Conservation (phyloP, 495 filamentous ascomycete genomes). For the Rhypophila decipiens region DNA sequence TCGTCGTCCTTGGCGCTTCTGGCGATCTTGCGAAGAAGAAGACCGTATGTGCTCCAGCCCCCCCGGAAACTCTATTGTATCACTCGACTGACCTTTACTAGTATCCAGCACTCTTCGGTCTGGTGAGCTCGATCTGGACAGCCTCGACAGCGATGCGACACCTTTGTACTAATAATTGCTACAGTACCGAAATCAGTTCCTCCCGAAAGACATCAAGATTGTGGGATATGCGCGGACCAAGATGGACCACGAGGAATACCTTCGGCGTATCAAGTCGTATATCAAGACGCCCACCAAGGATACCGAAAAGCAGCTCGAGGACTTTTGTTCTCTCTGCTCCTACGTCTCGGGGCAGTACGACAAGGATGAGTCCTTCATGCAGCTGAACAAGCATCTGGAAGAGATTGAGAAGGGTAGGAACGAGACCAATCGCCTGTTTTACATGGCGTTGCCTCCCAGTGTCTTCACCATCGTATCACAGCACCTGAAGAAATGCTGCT, state of each 20-base stretch:
- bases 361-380: slow-evolving; percentile 87
- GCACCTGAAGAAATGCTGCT: slow-evolving; percentile 94
- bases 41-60: slow-evolving; percentile 59
- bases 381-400: slow-evolving; percentile 82
- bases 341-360: slow-evolving; percentile 98
- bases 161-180: slow-evolving; percentile 16
- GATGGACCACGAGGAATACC: slow-evolving; percentile 96
- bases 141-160: neutral
- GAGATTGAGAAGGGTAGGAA: slow-evolving; percentile 75
- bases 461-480: slow-evolving; percentile 98
- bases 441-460: slow-evolving; percentile 97
- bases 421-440: slow-evolving; percentile 91
- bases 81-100: slow-evolving; percentile 38
- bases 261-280: slow-evolving; percentile 89
- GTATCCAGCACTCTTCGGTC: slow-evolving; percentile 98
- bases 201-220: slow-evolving; percentile 94
- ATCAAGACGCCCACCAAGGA: slow-evolving; percentile 99
- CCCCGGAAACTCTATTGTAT: slow-evolving; percentile 2
- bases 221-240: slow-evolving; percentile 99
- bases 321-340: slow-evolving; percentile 80
- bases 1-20: slow-evolving; percentile 94
- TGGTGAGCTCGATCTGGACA: slow-evolving; percentile 58
- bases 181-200: slow-evolving; percentile 96
- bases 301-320: slow-evolving; percentile 86
- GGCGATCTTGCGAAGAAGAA: slow-evolving; percentile 99